phyloP scores from a whole-genome alignment of 768 basidiomycete genomes.

The Hypholoma sublateritium region DNA sequence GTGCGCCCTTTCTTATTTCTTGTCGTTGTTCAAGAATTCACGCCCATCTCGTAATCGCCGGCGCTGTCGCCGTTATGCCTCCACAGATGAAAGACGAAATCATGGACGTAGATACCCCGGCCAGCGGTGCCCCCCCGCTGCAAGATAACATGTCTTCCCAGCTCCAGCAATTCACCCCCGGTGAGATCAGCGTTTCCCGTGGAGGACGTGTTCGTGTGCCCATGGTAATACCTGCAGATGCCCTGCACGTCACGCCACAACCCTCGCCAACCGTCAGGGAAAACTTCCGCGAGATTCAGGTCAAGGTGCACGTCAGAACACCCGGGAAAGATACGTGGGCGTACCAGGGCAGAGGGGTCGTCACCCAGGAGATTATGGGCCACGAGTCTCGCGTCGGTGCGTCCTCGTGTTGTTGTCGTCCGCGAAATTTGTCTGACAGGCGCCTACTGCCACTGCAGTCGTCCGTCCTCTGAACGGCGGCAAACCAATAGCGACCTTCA shows the following conservation, averaged over 20 bases:
- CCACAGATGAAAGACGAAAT: conserved; percentile 36
- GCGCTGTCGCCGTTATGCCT: conserved; percentile 1
- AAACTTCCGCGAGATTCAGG: conserved; percentile 72
- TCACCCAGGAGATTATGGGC: conserved; percentile 71
- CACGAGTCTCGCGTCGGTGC: conserved; percentile 81
- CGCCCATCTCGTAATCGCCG: neutral
- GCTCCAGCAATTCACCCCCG: conserved; percentile 10
- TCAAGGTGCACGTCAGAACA: conserved; percentile 81
- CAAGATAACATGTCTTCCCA: conserved; percentile 8
- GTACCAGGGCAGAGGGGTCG: conserved; percentile 76
- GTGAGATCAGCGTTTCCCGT: conserved; percentile 6
- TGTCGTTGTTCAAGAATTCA: neutral
- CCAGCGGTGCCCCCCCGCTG: conserved; percentile 7
- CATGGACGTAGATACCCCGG: conserved; percentile 44
- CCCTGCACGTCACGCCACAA: conserved; percentile 9
- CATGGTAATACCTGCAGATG: neutral
- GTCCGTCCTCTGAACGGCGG: conserved; percentile 12
- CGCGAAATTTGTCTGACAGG: conserved; percentile 2
- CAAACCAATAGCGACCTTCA: conserved; percentile 9
- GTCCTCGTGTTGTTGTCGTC: conserved; percentile 23
- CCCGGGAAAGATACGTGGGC: conserved; percentile 81
- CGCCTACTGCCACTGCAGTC: conserved; percentile 4
- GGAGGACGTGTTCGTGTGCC: neutral
- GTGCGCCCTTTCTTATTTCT: neutral
- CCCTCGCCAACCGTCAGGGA: conserved; percentile 30